These are phyloP conservation scores for Turnera subulata DNA, from an alignment of 345 rosid species.

Conservation along the genomic window DNA sequence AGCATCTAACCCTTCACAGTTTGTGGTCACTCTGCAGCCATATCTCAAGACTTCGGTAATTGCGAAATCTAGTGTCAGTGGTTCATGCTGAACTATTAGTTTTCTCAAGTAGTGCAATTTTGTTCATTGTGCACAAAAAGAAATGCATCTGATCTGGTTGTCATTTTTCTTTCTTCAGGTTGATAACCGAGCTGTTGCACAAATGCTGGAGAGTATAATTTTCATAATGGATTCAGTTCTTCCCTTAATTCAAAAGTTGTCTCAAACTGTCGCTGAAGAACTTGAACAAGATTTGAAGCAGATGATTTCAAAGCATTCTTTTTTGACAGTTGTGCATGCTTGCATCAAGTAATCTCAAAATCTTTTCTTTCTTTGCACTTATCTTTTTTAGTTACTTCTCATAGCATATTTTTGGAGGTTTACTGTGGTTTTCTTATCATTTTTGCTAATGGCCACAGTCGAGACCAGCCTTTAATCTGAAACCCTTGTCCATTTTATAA, in stretches of 20 bases:
- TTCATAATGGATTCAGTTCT: slow-evolving; percentile 85
- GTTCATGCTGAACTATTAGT: no score
- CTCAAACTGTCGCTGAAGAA: slow-evolving; percentile 73
- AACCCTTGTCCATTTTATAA: no score
- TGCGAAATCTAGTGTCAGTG: no score
- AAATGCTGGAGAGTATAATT: slow-evolving; percentile 88
- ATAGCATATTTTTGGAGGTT: neutral
- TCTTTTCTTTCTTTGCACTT: slow-evolving; percentile 8
- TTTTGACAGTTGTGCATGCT: slow-evolving; percentile 96
- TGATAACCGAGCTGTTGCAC: slow-evolving; percentile 79
- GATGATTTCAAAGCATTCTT: slow-evolving; percentile 92
- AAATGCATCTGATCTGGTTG: neutral
- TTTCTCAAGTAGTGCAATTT: no score
- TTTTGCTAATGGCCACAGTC: no score
- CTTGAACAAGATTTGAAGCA: slow-evolving; percentile 94
- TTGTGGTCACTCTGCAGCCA: slow-evolving; percentile 90
- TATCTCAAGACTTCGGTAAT: slow-evolving; percentile 91
- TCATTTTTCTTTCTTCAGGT: slow-evolving; percentile 50
- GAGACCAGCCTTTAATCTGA: no score
- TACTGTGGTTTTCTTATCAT: neutral
- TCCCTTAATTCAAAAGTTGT: slow-evolving; percentile 80
- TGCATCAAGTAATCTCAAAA: slow-evolving; percentile 70
- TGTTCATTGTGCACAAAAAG: no score
- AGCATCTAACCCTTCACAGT: slow-evolving; percentile 84
- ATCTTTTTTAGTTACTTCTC: neutral